These are phyloP conservation scores for Monosporascus sp. DNA, from an alignment of 2,329 filamentous ascomycete genomes.

Conservation along the genomic window DNA sequence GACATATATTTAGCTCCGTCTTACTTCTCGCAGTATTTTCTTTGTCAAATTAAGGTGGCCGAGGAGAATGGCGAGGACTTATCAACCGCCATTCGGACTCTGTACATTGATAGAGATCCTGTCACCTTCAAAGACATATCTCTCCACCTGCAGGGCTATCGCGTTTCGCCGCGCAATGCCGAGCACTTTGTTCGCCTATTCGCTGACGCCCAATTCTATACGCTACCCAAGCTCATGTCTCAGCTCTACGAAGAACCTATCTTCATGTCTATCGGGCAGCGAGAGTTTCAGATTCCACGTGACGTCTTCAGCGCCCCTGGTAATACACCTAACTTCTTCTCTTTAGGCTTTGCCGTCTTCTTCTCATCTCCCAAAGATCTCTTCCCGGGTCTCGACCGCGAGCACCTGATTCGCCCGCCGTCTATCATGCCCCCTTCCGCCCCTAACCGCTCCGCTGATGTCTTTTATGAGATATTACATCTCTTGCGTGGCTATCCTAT, in stretches of 20 bases:
- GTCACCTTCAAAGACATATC: slow-evolving; percentile 84
- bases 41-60: slow-evolving; percentile 67
- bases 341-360: slow-evolving; percentile 82
- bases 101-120: slow-evolving; percentile 94
- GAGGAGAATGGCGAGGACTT: slow-evolving; percentile 52
- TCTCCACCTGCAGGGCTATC: slow-evolving; percentile 86
- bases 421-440: slow-evolving; percentile 79
- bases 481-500: slow-evolving; percentile 80
- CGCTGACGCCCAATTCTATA: slow-evolving; percentile 94
- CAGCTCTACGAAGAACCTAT: slow-evolving; percentile 90
- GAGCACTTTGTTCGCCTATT: slow-evolving; percentile 88
- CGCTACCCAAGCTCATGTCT: slow-evolving; percentile 77
- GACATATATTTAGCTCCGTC: slow-evolving; percentile 63
- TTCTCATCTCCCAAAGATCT: slow-evolving; percentile 74
- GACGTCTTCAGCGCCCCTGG: slow-evolving; percentile 81
- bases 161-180: slow-evolving; percentile 74
- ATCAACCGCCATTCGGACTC: slow-evolving; percentile 56
- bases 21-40: slow-evolving; percentile 93
- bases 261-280: slow-evolving; percentile 83
- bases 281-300: slow-evolving; percentile 83
- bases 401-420: slow-evolving; percentile 76
- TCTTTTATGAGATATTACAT: slow-evolving; percentile 76
- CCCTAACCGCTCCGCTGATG: slow-evolving; percentile 74
- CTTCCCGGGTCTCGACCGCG: slow-evolving; percentile 79
- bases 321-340: slow-evolving; percentile 94